These are phyloP conservation scores for Dothideomycetes sp. DNA, from an alignment of 2,329 filamentous ascomycete genomes.

Conservation along the genomic window DNA sequence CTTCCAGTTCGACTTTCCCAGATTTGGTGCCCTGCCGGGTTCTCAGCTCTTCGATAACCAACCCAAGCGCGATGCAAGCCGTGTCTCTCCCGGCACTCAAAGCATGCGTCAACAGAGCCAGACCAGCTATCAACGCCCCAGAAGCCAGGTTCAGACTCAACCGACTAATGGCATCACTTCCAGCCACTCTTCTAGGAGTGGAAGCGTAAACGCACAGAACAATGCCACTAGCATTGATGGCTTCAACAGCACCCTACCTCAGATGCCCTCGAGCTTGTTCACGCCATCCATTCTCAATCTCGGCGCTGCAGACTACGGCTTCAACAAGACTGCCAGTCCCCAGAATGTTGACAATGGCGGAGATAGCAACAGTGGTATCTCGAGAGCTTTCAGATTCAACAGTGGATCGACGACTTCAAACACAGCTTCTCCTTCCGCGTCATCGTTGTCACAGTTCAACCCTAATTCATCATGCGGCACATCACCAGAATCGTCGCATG, in stretches of 20 bases:
- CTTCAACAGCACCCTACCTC: conserved; percentile 20
- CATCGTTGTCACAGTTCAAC: conserved; percentile 39
- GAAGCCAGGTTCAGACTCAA: conserved; percentile 1
- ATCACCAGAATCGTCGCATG: conserved; percentile 64
- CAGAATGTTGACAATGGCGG: conserved; percentile 24
- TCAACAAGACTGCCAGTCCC: conserved; percentile 9
- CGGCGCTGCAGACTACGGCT: conserved; percentile 15
- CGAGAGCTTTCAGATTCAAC: conserved; percentile 41
- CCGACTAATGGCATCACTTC: conserved; percentile 1
- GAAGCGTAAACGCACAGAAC: conserved; percentile 5
- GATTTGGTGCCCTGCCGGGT: conserved; percentile 66
- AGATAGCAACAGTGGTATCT: conserved; percentile 31
- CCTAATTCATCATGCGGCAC: conserved; percentile 51
- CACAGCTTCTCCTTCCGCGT: conserved; percentile 40
- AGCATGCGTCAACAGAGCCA: conserved; percentile 3
- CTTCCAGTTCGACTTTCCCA: conserved; percentile 94
- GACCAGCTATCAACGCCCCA: conserved; percentile 2
- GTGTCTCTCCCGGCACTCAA: too few species aligned
- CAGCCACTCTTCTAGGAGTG: conserved; percentile 4
- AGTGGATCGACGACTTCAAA: conserved; percentile 33
- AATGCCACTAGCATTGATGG: conserved; percentile 2
- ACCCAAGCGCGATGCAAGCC: conserved; percentile 3
- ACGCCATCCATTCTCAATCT: conserved; percentile 43
- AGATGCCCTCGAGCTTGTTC: conserved; percentile 35
- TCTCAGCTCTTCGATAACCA: conserved; percentile 35